phyloP scores from a whole-genome alignment of 1,284 basidiomycete species.

The Irpex sp. region DNA sequence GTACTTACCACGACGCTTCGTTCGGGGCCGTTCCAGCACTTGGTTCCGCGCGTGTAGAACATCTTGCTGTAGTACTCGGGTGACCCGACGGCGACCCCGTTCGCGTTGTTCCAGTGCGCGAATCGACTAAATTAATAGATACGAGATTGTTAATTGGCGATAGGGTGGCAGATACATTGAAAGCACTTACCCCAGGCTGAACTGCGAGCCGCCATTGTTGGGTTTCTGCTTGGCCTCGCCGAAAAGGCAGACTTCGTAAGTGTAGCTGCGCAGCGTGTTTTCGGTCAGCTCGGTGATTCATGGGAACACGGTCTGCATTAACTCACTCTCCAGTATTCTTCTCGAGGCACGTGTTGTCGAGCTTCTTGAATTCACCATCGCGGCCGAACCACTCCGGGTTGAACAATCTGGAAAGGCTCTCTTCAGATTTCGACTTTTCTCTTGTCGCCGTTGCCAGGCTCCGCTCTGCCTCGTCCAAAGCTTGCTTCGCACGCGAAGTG shows the following conservation, averaged over 20 bases:
- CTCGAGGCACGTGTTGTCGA: conserved; percentile 80
- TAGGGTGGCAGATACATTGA: neutral
- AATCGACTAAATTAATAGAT: conserved; percentile 53
- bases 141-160: neutral
- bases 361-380: conserved; percentile 94
- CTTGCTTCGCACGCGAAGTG: conserved; percentile 60
- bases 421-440: conserved; percentile 46
- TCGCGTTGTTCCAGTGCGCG: conserved; percentile 67
- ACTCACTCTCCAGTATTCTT: conserved; percentile 87
- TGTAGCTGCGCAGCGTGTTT: conserved; percentile 64
- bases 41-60: conserved; percentile 77
- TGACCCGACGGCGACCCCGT: conserved; percentile 52
- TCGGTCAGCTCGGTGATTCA: neutral
- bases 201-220: conserved; percentile 74
- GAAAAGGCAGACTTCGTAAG: conserved; percentile 96
- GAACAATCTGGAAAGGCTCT: conserved; percentile 62
- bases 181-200: conserved; percentile 77
- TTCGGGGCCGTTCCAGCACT: conserved; percentile 97
- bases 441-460: conserved; percentile 42
- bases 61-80: conserved; percentile 81
- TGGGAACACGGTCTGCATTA: neutral
- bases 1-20: conserved; percentile 69
- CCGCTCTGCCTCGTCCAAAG: conserved; percentile 58
- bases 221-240: conserved; percentile 86
- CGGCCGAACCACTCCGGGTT: conserved; percentile 68